Percentiles rank a stretch among this genome's conserved stretches.
Evolutionary conservation across 306 rosid species (phyloP).

Genomic region (Malus orientalis): DNA sequence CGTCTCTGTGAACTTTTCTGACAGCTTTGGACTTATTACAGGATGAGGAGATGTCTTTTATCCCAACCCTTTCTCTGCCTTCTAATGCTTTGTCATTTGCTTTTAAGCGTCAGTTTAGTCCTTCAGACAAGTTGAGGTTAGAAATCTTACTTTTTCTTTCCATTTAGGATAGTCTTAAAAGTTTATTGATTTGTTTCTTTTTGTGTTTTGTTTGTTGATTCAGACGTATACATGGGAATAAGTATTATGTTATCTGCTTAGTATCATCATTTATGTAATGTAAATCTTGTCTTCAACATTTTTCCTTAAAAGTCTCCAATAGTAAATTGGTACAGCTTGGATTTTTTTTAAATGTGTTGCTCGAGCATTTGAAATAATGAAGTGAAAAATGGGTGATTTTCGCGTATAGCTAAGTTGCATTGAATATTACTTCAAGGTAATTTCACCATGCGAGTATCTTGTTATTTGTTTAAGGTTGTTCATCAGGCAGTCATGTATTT

Average conservation of each 20-base stretch:
- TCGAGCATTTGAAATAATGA: background rate
- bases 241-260: background rate
- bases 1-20: background rate
- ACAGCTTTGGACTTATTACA: slow-evolving; percentile 32
- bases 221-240: background rate
- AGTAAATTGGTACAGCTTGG: background rate
- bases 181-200: background rate
- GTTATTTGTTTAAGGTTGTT: background rate
- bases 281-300: background rate
- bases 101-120: slow-evolving; percentile 75
- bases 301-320: background rate
- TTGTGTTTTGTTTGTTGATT: background rate
- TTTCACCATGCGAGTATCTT: background rate
- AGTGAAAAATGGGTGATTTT: background rate
- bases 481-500: background rate
- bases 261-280: background rate
- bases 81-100: slow-evolving; percentile 81
- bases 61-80: slow-evolving; percentile 65
- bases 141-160: slow-evolving; percentile 1
- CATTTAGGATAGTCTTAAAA: background rate
- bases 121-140: slow-evolving; percentile 81
- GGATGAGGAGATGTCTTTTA: slow-evolving; percentile 83
- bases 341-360: background rate
- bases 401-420: background rate
- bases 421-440: background rate